phyloP scores from a whole-genome alignment of 2,329 filamentous ascomycete species.

The Neoarthrinium moseri region DNA sequence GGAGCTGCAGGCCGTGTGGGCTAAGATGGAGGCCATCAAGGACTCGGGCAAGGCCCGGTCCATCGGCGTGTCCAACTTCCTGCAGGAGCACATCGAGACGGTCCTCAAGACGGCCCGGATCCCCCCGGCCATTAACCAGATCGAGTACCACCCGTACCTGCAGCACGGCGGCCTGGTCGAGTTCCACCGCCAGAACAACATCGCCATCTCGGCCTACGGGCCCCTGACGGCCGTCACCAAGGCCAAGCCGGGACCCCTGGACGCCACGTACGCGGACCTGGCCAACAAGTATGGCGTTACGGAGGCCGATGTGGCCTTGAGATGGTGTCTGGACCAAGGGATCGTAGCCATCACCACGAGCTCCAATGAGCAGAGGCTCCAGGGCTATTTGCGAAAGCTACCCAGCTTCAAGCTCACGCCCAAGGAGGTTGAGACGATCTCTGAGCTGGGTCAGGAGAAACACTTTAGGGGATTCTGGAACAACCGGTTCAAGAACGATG shows the following conservation, averaged over 20 bases:
- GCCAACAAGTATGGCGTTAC: conserved; percentile 59
- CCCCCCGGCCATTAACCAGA: conserved; percentile 72
- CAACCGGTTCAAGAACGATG: conserved; percentile 49
- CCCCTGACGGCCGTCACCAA: conserved; percentile 47
- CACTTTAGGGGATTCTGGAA: conserved; percentile 62
- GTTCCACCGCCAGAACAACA: conserved; percentile 56
- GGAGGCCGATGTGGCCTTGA: conserved; percentile 53
- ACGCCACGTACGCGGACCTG: conserved; percentile 47
- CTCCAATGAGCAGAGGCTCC: conserved; percentile 54
- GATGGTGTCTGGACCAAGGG: conserved; percentile 61
- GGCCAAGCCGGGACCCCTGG: conserved; percentile 52
- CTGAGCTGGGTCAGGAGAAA: conserved; percentile 55
- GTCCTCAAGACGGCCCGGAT: conserved; percentile 59
- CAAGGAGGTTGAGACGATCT: conserved; percentile 57
- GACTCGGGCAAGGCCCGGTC: conserved; percentile 63
- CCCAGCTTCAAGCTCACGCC: conserved; percentile 57
- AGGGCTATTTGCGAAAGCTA: conserved; percentile 51
- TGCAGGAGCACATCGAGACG: conserved; percentile 52
- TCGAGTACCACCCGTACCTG: conserved; percentile 77
- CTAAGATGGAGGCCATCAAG: conserved; percentile 63
- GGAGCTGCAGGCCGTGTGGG: conserved; percentile 59
- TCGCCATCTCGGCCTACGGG: conserved; percentile 55
- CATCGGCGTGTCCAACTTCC: conserved; percentile 79
- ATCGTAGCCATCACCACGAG: conserved; percentile 60
- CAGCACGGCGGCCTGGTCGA: conserved; percentile 60